Evolutionary conservation across 2,329 filamentous ascomycete genomes (phyloP).

Genomic region (Lasiodiplodia sp.): DNA sequence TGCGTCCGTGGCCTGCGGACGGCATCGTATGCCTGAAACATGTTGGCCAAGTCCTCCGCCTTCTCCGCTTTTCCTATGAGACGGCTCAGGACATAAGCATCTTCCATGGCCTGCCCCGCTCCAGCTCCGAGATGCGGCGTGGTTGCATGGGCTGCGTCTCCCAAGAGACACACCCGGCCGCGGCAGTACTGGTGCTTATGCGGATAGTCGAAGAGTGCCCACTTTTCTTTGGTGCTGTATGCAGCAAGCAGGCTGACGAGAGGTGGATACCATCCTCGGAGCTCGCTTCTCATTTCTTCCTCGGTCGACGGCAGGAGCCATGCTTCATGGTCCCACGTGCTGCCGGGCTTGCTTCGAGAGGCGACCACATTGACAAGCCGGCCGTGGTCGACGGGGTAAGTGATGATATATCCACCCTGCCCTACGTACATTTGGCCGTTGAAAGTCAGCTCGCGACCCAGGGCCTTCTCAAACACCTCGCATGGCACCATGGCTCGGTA

Average conservation of each 20-base stretch:
- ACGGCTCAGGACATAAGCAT: slow-evolving; percentile 54
- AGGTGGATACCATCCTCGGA: slow-evolving; percentile 33
- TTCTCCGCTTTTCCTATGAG: slow-evolving; percentile 39
- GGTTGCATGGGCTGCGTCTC: slow-evolving; percentile 62
- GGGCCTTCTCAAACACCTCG: slow-evolving; percentile 9
- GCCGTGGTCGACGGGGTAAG: slow-evolving; percentile 29
- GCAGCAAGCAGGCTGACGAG: slow-evolving; percentile 33
- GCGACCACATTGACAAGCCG: slow-evolving; percentile 28
- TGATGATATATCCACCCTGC: slow-evolving; percentile 26
- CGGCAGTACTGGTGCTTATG: slow-evolving; percentile 56
- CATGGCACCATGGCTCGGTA: slow-evolving; percentile 29
- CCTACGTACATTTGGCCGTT: slow-evolving; percentile 28
- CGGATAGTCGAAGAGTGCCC: slow-evolving; percentile 64
- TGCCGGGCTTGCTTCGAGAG: slow-evolving; percentile 13
- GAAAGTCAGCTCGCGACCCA: slow-evolving; percentile 28
- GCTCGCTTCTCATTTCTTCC: slow-evolving; percentile 35
- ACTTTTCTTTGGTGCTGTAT: slow-evolving; percentile 52
- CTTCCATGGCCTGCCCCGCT: slow-evolving; percentile 64
- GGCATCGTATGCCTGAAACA: slow-evolving; percentile 47
- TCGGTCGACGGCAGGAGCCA: slow-evolving; percentile 33
- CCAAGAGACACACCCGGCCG: slow-evolving; percentile 50
- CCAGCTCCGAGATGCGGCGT: slow-evolving; percentile 64
- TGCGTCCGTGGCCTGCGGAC: slow-evolving; percentile 45
- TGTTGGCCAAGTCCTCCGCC: slow-evolving; percentile 36
- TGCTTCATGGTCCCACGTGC: slow-evolving; percentile 30